Evolutionary conservation across 768 basidiomycete species (phyloP).

Genomic region (Kwoniella bestiolae): DNA sequence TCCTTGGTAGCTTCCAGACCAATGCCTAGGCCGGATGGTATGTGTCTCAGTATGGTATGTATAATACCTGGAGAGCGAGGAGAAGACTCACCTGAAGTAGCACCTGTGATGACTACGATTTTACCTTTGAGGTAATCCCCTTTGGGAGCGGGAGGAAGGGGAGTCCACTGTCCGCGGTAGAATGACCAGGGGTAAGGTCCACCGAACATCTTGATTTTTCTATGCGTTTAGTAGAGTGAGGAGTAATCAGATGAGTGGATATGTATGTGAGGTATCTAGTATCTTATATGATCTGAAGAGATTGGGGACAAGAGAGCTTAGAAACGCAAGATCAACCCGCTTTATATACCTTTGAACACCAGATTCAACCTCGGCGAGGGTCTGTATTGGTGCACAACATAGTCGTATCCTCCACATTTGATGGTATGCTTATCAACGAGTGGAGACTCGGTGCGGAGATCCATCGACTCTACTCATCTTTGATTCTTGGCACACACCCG

Average conservation of each 20-base stretch:
- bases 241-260: neutral
- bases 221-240: neutral
- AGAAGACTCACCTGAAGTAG: conserved; percentile 18
- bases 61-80: neutral
- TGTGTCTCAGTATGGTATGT: neutral
- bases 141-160: conserved; percentile 18
- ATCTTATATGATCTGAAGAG: too few relatives aligned
- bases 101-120: conserved; percentile 22
- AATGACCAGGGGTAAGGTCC: conserved; percentile 11
- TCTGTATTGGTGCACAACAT: too few relatives aligned
- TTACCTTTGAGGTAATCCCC: conserved; percentile 16
- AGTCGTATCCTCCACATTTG: too few relatives aligned
- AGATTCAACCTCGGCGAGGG: too few relatives aligned
- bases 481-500: too few relatives aligned
- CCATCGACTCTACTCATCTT: too few relatives aligned
- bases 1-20: conserved; percentile 27
- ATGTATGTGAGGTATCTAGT: too few relatives aligned
- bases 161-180: conserved; percentile 7
- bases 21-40: conserved; percentile 11
- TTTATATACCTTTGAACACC: too few relatives aligned
- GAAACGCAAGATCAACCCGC: too few relatives aligned
- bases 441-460: too few relatives aligned
- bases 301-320: too few relatives aligned
- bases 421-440: too few relatives aligned
- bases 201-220: neutral